Base-by-base conservation (phyloP, 306 rosid genomes). In the Styphnolobium japonicum region DNA sequence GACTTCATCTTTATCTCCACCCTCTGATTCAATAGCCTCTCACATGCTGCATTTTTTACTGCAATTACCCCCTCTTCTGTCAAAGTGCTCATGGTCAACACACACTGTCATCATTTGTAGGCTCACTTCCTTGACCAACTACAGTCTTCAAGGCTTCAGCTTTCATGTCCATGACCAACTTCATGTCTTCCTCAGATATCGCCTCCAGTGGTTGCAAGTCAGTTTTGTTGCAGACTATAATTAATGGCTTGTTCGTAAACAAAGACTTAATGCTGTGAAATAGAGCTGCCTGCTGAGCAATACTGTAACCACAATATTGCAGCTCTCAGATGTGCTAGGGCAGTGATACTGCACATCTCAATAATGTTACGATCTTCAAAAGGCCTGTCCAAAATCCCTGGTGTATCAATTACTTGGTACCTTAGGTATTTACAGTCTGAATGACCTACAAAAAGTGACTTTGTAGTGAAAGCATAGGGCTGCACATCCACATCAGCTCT, bases 281-380 rank as follows among this genome's bases (percentile, higher is more conserved):
- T 18, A 93, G 86, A 70, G 97, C 91, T 1, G 96, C 96, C 88
- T 94, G 97, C 73, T 92, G 98, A 14, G 96, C 83, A 82, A 92
- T 92, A 81, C 68, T 92, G 69, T 94, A 94, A 27, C 98, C 97
- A 74, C 98, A 94, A 67, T 36, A 92, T 91, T 1, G 98, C 98
- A 72, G 98, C 92, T 60, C 98, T 88, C 81, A 92, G 71, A 87
- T 94, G 98, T 7, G 97, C 97, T 21, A 94, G 84, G 57, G 98
- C 98, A 51, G 98, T 92, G 72, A 94, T 94, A 77, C 98, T 89
- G 82, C 97, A 89, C 98, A 94, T 94, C 90, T 94, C 97, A 78
- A 92, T 94, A 64, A 94, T 92, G 75, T 94, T 94, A 19, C 97
- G 91, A 77, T 90, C 96, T 66, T 94, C 98, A 62, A 94, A 92